Conservation (phyloP, 371 early-diverging fungal genomes). For the Mucor mucedo region DNA sequence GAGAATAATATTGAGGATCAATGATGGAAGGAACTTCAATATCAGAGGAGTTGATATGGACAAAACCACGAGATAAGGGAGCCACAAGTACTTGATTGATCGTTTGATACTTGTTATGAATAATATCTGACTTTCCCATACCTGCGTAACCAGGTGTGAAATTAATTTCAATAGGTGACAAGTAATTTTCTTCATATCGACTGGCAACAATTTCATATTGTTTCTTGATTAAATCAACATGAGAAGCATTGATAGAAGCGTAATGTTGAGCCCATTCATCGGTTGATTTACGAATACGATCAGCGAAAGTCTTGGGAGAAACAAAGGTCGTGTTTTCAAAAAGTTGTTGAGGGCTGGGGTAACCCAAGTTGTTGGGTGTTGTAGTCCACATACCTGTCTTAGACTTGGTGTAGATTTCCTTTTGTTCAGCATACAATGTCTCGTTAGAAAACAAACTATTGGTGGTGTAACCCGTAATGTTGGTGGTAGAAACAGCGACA, state of each 20-base stretch:
- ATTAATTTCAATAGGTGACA: constrained; percentile 27
- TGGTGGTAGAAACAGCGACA: constrained; percentile 19
- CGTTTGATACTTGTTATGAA: constrained; percentile 23
- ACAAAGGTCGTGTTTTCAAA: constrained; percentile 10
- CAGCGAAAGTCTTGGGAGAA: constrained; percentile 15
- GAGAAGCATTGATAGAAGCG: constrained; percentile 11
- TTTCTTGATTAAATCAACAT: constrained; percentile 12
- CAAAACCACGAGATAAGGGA: constrained; percentile 19
- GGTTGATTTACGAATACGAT: constrained; percentile 9
- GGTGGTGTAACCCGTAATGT: constrained; percentile 21
- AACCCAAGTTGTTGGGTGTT: constrained; percentile 23
- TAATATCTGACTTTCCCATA: constrained; percentile 3
- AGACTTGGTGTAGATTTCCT: constrained; percentile 1
- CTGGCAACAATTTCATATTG: constrained; percentile 21
- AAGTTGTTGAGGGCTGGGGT: constrained; percentile 15
- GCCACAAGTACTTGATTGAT: constrained; percentile 23
- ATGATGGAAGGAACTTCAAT: constrained; percentile 16
- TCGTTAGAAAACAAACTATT: constrained; percentile 19
- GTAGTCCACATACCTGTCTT: constrained; percentile 25
- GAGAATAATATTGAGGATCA: constrained; percentile 25
- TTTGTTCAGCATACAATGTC: constrained; percentile 13
- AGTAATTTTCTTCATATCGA: constrained; percentile 18
- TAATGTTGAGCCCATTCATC: constrained; percentile 17
- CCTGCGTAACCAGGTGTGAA: constrained; percentile 28
- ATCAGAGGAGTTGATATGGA: constrained; percentile 23